Conservation (phyloP, 2,329 filamentous ascomycete genomes). For the Penicillium sp. region DNA sequence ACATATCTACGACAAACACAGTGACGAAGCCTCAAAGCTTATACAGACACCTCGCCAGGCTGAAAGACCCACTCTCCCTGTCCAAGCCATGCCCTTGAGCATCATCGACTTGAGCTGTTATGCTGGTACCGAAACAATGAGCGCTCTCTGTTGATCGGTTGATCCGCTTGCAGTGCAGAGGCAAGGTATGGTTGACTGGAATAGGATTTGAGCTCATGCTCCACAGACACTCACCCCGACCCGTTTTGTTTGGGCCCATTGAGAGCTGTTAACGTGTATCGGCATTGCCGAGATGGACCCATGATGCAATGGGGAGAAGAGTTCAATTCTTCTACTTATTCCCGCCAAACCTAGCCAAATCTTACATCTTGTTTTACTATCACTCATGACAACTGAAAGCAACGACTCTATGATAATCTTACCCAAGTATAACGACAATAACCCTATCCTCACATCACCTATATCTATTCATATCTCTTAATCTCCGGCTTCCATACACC, state of each 20-base stretch:
- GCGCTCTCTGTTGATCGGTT: constrained; percentile 3
- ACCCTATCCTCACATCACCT: constrained; percentile 5
- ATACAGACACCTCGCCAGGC: constrained; percentile 11
- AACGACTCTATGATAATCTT: constrained; percentile 20
- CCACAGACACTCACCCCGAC: constrained; percentile 6
- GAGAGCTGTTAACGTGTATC: background rate
- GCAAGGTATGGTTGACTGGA: constrained; percentile 3
- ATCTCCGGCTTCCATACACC: background rate
- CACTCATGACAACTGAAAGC: constrained; percentile 11
- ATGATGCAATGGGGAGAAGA: constrained; percentile 22
- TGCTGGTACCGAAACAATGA: constrained; percentile 7
- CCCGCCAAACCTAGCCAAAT: background rate
- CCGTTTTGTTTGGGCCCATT: constrained; percentile 1
- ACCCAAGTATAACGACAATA: too few relatives aligned
- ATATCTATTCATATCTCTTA: background rate
- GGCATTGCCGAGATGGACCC: constrained; percentile 9
- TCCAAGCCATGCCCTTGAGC: constrained; percentile 6
- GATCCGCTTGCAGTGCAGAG: constrained; percentile 5
- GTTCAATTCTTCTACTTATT: constrained; percentile 14
- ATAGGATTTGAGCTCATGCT: constrained; percentile 2
- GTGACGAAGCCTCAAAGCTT: constrained; percentile 10
- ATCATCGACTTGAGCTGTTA: constrained; percentile 18
- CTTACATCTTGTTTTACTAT: background rate
- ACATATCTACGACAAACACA: background rate
- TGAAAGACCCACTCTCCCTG: constrained; percentile 7